Conservation (phyloP, 371 early-diverging fungal genomes). For the Lichtheimia ornata region DNA sequence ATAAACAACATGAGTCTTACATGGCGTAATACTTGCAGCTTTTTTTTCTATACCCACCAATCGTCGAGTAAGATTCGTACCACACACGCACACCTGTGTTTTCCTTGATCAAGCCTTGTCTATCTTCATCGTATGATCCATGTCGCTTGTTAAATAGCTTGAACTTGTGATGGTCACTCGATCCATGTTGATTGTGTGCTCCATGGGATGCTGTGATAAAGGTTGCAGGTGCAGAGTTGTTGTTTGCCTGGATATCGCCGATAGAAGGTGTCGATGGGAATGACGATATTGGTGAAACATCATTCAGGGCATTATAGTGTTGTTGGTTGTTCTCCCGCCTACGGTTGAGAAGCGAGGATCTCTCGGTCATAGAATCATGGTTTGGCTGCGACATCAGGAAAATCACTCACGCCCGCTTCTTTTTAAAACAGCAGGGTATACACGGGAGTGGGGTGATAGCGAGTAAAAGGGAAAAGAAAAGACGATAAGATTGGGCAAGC, state of each 20-base stretch:
- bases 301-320: slow-evolving; percentile 17
- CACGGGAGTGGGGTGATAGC: not conserved
- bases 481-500: not conserved
- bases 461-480: slow-evolving; percentile 5
- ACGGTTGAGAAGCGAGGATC: slow-evolving; percentile 29
- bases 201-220: slow-evolving; percentile 17
- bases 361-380: slow-evolving; percentile 19
- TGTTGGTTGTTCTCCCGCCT: slow-evolving; percentile 20
- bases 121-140: slow-evolving; percentile 55
- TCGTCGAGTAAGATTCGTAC: slow-evolving; percentile 69
- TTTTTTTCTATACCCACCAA: slow-evolving; percentile 49
- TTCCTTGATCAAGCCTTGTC: slow-evolving; percentile 58
- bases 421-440: not conserved
- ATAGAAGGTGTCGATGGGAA: slow-evolving; percentile 8
- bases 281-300: slow-evolving; percentile 10
- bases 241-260: slow-evolving; percentile 2
- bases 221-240: slow-evolving; percentile 21
- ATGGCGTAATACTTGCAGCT: not conserved
- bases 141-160: slow-evolving; percentile 40
- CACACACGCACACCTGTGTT: slow-evolving; percentile 64
- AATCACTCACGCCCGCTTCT: not conserved
- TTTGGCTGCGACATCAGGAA: not conserved
- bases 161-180: slow-evolving; percentile 18
- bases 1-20: slow-evolving; percentile 1
- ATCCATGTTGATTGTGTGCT: slow-evolving; percentile 4